A percentile compares a stretch with the other conserved stretches of the same genome.
These are phyloP conservation scores for Agapanthus africanus DNA, from an alignment of 106 monocot species.

Conservation along the genomic window DNA sequence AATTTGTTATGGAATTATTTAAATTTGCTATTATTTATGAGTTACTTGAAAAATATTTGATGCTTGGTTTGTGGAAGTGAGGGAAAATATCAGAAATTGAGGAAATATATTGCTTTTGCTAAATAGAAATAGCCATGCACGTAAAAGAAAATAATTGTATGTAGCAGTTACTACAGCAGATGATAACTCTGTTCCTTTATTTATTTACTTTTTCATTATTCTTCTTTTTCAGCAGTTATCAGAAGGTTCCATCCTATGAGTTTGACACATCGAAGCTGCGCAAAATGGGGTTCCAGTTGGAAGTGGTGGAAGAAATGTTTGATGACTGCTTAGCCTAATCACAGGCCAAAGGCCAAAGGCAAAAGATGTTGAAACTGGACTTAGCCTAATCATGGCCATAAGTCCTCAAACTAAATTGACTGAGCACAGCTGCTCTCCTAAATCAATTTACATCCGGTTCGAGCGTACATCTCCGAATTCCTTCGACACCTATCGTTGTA, in stretches of 20 bases:
- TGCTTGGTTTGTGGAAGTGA: background rate
- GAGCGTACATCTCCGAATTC: too few species aligned
- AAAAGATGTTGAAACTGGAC: too few species aligned
- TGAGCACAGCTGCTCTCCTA: too few species aligned
- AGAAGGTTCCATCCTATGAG: conserved; percentile 11
- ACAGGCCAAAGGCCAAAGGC: conserved; percentile 49
- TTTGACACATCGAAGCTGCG: conserved; percentile 45
- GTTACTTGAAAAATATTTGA: background rate
- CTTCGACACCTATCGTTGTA: too few species aligned
- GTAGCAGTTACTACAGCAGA: too few species aligned
- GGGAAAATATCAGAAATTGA: background rate
- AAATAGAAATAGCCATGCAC: background rate
- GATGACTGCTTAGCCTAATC: conserved; percentile 74
- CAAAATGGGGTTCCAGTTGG: conserved; percentile 55
- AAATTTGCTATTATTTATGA: background rate
- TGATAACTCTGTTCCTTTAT: too few species aligned
- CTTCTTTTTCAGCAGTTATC: background rate
- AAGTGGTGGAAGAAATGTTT: conserved; percentile 64
- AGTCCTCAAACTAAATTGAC: too few species aligned
- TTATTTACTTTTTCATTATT: background rate
- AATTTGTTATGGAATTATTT: background rate
- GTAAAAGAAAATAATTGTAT: background rate
- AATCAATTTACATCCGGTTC: too few species aligned
- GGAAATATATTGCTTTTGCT: background rate
- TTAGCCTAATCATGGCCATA: too few species aligned